Evolutionary conservation across 169 alveolate genomes (phyloP).

Genomic region (Eimeria necatrix): DNA sequence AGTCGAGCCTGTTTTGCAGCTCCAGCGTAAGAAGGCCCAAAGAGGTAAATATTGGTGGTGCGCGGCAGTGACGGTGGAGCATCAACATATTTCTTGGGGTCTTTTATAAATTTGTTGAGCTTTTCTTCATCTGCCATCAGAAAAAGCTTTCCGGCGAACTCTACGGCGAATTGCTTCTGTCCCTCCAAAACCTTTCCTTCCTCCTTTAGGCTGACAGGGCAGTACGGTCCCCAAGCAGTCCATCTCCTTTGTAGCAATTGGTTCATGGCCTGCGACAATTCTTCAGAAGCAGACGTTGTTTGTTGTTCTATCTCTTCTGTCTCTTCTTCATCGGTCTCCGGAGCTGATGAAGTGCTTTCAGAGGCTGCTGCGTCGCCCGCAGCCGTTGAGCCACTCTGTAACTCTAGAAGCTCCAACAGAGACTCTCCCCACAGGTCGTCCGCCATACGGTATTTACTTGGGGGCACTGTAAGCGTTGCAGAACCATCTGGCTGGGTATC

Average conservation of each 20-base stretch:
- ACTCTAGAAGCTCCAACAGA: constrained; percentile 26
- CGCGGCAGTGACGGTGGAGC: constrained; percentile 57
- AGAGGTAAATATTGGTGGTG: constrained; percentile 51
- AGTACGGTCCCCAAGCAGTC: constrained; percentile 63
- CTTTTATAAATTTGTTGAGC: constrained; percentile 26
- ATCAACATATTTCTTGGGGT: constrained; percentile 55
- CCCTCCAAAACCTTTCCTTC: constrained; percentile 51
- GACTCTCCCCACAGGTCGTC: constrained; percentile 67
- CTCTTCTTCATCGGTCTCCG: background rate
- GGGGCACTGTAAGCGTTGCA: background rate
- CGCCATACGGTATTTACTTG: constrained; percentile 29
- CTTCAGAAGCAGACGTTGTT: background rate
- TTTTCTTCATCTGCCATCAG: constrained; percentile 57
- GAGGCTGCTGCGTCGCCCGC: background rate
- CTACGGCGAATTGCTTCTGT: constrained; percentile 53
- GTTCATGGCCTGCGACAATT: background rate
- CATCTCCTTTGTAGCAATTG: constrained; percentile 58
- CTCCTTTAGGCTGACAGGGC: constrained; percentile 69
- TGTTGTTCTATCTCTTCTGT: background rate
- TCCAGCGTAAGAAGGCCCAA: constrained; percentile 58
- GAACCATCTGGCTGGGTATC: background rate
- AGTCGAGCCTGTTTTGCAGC: constrained; percentile 56
- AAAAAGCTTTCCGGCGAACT: constrained; percentile 65
- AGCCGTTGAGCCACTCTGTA: background rate
- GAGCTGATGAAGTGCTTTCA: background rate